Conservation (phyloP, 768 basidiomycete genomes). For the Phaeotremella skinneri region DNA sequence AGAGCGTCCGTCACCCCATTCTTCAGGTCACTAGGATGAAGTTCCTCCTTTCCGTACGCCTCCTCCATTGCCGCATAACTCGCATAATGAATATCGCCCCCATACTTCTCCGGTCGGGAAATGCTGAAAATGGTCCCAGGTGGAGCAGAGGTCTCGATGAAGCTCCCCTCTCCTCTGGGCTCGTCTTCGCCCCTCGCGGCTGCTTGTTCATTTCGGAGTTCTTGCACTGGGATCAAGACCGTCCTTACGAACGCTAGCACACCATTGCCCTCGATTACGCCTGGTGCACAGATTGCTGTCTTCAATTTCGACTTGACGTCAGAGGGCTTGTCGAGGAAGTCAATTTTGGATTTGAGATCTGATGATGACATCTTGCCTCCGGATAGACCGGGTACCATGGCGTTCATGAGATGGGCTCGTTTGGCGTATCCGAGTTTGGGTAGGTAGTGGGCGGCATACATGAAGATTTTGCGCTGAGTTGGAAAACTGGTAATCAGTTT, state of each 20-base stretch:
- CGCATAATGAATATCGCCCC: constrained; percentile 67
- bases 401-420: constrained; percentile 96
- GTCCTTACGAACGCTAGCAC: constrained; percentile 78
- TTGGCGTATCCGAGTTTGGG: constrained; percentile 88
- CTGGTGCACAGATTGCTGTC: constrained; percentile 89
- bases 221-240: constrained; percentile 82
- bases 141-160: constrained; percentile 68
- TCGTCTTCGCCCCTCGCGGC: constrained; percentile 54
- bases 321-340: constrained; percentile 86
- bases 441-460: constrained; percentile 92
- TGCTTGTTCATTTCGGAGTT: constrained; percentile 65
- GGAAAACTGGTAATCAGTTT: neutral
- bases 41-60: constrained; percentile 69
- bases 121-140: constrained; percentile 79
- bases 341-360: constrained; percentile 96
- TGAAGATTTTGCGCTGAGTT: constrained; percentile 93
- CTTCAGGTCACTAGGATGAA: constrained; percentile 93
- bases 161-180: constrained; percentile 61
- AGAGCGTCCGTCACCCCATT: constrained; percentile 70
- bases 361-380: constrained; percentile 99
- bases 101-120: constrained; percentile 72
- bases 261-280: constrained; percentile 82
- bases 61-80: constrained; percentile 65
- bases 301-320: constrained; percentile 84
- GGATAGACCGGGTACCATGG: constrained; percentile 90